phyloP scores from a whole-genome alignment of 164 flowering plant genomes.

The Paratinospora sagittata region DNA sequence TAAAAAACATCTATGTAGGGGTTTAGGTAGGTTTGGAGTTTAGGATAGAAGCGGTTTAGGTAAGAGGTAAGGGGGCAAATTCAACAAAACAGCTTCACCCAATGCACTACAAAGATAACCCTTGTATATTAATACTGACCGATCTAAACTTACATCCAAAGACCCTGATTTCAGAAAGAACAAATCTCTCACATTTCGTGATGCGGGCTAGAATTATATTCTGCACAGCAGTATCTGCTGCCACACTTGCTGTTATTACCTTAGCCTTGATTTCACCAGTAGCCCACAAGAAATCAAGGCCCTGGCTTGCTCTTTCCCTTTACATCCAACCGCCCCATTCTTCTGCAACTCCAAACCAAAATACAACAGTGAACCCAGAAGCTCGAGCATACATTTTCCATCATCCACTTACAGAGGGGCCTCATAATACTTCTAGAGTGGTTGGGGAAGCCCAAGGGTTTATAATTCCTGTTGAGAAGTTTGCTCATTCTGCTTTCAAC shows the following conservation, averaged over 20 bases:
- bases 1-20: background rate
- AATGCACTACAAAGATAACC: constrained; percentile 3
- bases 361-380: constrained; percentile 11
- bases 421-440: constrained; percentile 57
- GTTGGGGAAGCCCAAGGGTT: constrained; percentile 81
- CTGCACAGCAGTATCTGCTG: constrained; percentile 48
- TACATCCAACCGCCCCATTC: constrained; percentile 65
- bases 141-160: background rate
- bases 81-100: constrained; percentile 1
- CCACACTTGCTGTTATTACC: constrained; percentile 51
- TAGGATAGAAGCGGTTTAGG: constrained; percentile 9
- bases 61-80: background rate
- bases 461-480: constrained; percentile 54
- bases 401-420: constrained; percentile 60
- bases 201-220: constrained; percentile 61
- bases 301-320: constrained; percentile 50
- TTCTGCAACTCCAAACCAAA: constrained; percentile 9
- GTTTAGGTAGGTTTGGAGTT: constrained; percentile 16
- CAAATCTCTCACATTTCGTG: background rate
- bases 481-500: constrained; percentile 60
- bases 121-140: constrained; percentile 4
- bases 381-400: constrained; percentile 59
- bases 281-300: constrained; percentile 25
- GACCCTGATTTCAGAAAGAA: background rate
- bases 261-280: constrained; percentile 62